Base-by-base conservation (phyloP, 2,329 filamentous ascomycete genomes). In the Apiospora rasikravindrae region DNA sequence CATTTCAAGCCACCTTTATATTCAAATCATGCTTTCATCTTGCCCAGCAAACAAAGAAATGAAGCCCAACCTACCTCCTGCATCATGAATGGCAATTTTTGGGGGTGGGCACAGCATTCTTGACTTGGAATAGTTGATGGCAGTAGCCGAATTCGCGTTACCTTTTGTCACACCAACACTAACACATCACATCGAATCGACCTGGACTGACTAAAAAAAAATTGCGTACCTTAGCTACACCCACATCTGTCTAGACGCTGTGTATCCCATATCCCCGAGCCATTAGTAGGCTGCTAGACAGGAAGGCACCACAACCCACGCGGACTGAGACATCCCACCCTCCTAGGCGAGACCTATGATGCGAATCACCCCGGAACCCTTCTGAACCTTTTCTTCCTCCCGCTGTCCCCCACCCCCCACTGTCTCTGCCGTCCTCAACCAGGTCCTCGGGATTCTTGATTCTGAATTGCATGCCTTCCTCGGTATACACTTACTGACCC, bases 281-380 rank as follows among this genome's bases (percentile, higher is more conserved):
- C 57, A 61, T 33, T 37, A 19, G 7, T 8, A 61, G 53, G 16
- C 29, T 37, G 4, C 8, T 22, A 64, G 57, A 13, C 22, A 33
- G 26, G 14, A 57, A 33, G 33, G 29, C 51, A 57, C 26, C 6
- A 33, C 16, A 26, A 22, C 14, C n/a, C 10, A 2, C 33, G 57
- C 57, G 33, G 57, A 33, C 57, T 64, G 57, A 64, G 29, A 64
- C 57, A 64, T 64, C 57, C 57, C 57, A 37, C 57, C 33, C 57
- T n/a, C 33, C 57, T 24, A 64, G 33, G 40, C 19, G 22, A 64
- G 57, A n/a, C 57, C 57, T 64, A 33, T 64, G 57, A 64, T 64
- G 33, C 57, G 29, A 37, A 61, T 29, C 57, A 40, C 33, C 57
- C 57, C 19, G 33, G 10, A 40, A 40, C 33, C 33, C 57, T 22